Base-by-base conservation (phyloP, 2,329 filamentous ascomycete species). In the Cryphonectria carpinicola region DNA sequence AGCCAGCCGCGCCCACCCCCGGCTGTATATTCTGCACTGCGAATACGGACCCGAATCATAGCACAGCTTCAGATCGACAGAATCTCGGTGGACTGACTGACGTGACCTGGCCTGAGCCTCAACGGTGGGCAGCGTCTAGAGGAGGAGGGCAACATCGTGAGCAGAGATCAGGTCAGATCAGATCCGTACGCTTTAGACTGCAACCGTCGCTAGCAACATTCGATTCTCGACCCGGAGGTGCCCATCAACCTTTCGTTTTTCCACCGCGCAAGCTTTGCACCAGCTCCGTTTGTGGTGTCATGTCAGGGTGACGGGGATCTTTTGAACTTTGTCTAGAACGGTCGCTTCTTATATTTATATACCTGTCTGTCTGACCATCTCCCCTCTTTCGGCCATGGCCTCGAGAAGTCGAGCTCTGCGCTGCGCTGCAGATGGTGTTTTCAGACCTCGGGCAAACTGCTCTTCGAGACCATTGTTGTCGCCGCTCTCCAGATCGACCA, bases 331-430 rank as follows among this genome's bases (percentile, higher is more conserved):
- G 43, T 58, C 56, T 54, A n/a, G 61, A 39, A 8, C 61, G 54
- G 46, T 41, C 54, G 32, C n/a, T 52, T 56, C 66, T 39, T 49
- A 62, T 52, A 32, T 19, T n/a, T 49, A 10, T 35, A 25, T 63
- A 54, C 25, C 62, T 35, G 54, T 39, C 70, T 68, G 67, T 49
- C 22, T 67, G 62, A 10, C 37, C 37, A 22, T 8, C 54, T 32
- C 49, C 43, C 37, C 37, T 61, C n/a, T 39, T 32, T n/a, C 68
- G 62, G 56, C 43, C 52, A 73, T 73, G 71, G 69, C 71, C 58
- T 61, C 71, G n/a, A 58, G 64, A 66, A 70, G 62, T 41, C 67
- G 70, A 52, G 69, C 65, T 68, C 74, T 73, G 71, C 74, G 74
- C 72, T 69, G 43, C 17, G 65, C 68, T 61, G 68, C 68, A 41